Evolutionary conservation across 257 asterid genomes (phyloP).

Genomic region (Fraxinus cuspidata): DNA sequence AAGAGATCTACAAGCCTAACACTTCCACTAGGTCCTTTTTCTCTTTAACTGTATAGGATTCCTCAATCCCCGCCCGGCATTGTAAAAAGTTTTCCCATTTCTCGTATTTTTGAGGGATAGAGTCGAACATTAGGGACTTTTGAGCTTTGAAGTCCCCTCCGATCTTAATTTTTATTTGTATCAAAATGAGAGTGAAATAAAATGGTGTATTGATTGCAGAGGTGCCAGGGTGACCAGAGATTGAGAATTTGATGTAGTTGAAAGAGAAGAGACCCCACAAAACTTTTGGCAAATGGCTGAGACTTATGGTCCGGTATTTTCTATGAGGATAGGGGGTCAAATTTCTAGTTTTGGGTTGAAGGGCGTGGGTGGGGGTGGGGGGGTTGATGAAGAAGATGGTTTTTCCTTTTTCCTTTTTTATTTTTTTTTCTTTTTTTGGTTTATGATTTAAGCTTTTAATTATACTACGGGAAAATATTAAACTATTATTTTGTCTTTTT

Average conservation of each 20-base stretch:
- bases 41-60: neutral
- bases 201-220: conserved; percentile 50
- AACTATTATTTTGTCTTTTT: too few relatives aligned
- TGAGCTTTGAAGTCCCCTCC: neutral
- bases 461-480: too few relatives aligned
- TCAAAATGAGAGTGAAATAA: neutral
- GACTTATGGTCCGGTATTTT: conserved; percentile 72
- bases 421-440: too few relatives aligned
- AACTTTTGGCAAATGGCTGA: conserved; percentile 80
- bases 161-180: neutral
- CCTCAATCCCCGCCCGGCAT: too few relatives aligned
- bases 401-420: too few relatives aligned
- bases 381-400: too few relatives aligned
- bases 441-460: too few relatives aligned
- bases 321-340: conserved; percentile 74
- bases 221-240: conserved; percentile 71
- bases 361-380: too few relatives aligned
- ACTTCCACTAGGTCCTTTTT: conserved; percentile 45
- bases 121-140: neutral
- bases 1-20: conserved; percentile 51
- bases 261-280: too few relatives aligned
- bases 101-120: too few relatives aligned
- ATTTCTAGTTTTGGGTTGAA: too few relatives aligned
- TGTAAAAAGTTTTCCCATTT: too few relatives aligned
- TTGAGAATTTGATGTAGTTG: conserved; percentile 77